These are phyloP conservation scores for Cyclostephanos invisitatus DNA, from an alignment of 108 stramenopile genomes.

Conservation along the genomic window DNA sequence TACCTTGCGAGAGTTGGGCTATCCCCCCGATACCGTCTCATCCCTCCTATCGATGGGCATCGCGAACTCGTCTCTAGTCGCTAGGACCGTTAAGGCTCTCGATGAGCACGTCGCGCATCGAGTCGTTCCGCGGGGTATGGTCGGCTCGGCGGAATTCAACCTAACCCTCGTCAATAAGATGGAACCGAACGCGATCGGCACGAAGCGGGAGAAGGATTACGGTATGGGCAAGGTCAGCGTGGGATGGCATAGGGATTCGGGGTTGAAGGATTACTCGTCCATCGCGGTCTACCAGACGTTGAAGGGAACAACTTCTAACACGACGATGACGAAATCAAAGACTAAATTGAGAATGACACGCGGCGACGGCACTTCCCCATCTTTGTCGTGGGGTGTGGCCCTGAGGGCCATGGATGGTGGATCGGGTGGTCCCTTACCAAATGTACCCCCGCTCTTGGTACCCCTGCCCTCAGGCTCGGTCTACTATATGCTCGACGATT, in stretches of 20 bases:
- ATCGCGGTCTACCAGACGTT: slow-evolving; percentile 83
- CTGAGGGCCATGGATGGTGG: slow-evolving; percentile 58
- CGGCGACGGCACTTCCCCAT: not conserved
- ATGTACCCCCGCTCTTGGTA: slow-evolving; percentile 39
- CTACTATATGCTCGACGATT: slow-evolving; percentile 89
- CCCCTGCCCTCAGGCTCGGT: slow-evolving; percentile 62
- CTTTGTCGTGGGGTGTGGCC: slow-evolving; percentile 73
- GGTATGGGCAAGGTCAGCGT: slow-evolving; percentile 68
- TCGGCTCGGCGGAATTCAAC: slow-evolving; percentile 64
- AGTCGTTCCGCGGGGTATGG: slow-evolving; percentile 28
- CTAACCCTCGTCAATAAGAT: slow-evolving; percentile 87
- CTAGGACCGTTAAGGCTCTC: slow-evolving; percentile 26
- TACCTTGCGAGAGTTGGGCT: slow-evolving; percentile 42
- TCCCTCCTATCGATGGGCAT: slow-evolving; percentile 53
- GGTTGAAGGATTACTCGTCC: slow-evolving; percentile 67
- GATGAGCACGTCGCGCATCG: slow-evolving; percentile 36
- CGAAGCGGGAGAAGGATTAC: slow-evolving; percentile 60
- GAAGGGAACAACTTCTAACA: not conserved
- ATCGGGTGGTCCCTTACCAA: slow-evolving; percentile 25
- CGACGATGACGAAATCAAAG: slow-evolving; percentile 11
- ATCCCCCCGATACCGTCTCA: slow-evolving; percentile 22
- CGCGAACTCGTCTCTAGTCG: slow-evolving; percentile 49
- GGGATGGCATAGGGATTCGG: slow-evolving; percentile 91
- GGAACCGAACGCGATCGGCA: slow-evolving; percentile 59
- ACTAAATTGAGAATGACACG: not conserved